Base-by-base conservation (phyloP, 2,329 filamentous ascomycete genomes). In the Aspergillus awamori region DNA sequence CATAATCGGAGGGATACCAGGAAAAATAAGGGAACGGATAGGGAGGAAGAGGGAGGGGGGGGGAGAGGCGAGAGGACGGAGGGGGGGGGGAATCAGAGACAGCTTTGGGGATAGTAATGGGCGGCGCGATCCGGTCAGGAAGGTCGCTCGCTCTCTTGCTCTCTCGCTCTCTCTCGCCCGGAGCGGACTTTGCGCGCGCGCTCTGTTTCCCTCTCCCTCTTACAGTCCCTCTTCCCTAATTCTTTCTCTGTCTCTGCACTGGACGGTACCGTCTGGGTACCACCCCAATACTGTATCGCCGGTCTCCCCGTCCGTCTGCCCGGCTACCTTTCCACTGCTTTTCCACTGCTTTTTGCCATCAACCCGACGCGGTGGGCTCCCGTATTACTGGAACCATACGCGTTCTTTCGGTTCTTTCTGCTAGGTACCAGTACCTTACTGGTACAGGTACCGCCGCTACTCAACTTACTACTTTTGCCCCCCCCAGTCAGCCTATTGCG, bases 51-150 rank as follows among this genome's bases (percentile, higher is more conserved):
- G 53, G 48, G 56, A 59, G 65, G 64, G 63, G 63, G 66, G 61
- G 63, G 67, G 61, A 56, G 66, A 63, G 67, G 64, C 65, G 64
- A 63, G 62, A 65, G 62, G 60, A 62, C 65, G 65, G 64, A 61
- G 65, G 61, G 61, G 64, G 59, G 56, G 56, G 63, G 59, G 63
- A 55, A 53, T 57, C 59, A 59, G 58, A 67, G 63, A 63, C 58
- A 65, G 65, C 61, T 61, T 67, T 63, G 63, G 69, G 67, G 65
- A 67, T 65, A 66, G 69, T 65, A 65, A 69, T 65, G 65, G 68
- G 68, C 72, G 70, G 70, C 70, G 72, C 67, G 66, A 64, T 70
- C 71, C 70, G 70, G 69, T 67, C 38, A 30, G 47, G 45, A 57
- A 39, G 41, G 58, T 48, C 38, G 30, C 15, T 39, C 41, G 28